Evolutionary conservation across 2,329 filamentous ascomycete genomes (phyloP), one percentile per base, ranked within the genome.

Genomic region (Ophiostoma sp.): DNA sequence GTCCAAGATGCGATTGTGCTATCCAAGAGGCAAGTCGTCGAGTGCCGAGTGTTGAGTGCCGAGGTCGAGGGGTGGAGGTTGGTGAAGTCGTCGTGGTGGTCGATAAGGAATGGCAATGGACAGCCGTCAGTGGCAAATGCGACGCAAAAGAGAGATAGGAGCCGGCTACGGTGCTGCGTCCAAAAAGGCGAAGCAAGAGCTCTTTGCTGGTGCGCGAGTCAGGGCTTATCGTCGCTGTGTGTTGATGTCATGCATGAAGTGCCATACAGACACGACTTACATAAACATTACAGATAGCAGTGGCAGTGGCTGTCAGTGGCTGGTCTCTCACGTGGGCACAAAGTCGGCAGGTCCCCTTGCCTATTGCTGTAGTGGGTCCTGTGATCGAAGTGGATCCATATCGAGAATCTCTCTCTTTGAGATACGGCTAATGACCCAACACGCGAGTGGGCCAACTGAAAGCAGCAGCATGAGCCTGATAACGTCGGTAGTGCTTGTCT

Each of bases 321-420:
- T 62, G n/a, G 66, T 65, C 69, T 70, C 69, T 68, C 69, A 70
- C 69, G 69, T 68, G 67, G 67, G 54, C 68, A 54, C 31, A 35
- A 54, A 67, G 33, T 41, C 39, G 44, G 44, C 33, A 39, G 33
- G 60, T n/a, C 60, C 60, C 60, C 60, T 64, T 64, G 60, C 57
- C 27, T 64, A 33, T 44, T n/a, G 52, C 69, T 60, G 13, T 35
- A 44, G 66, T 68, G 66, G 69, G 66, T 54, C 69, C 44, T 44
- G 54, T 44, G 60, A 64, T 67, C 36, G 35, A 64, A 35, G 48
- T 54, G 33, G 69, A 23, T 67, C 52, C 8, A 8, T 17, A 27
- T 13, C 10, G n/a, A 23, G 52, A 57, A 13, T 31, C 35, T 20
- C 20, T 35, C 33, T 23, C 35, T 39, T 36, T 20, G 20, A 23